A percentile compares a stretch with the other conserved stretches of the same genome.
Conservation (phyloP, 2,329 filamentous ascomycete genomes). For the Penicillium verrucosum region DNA sequence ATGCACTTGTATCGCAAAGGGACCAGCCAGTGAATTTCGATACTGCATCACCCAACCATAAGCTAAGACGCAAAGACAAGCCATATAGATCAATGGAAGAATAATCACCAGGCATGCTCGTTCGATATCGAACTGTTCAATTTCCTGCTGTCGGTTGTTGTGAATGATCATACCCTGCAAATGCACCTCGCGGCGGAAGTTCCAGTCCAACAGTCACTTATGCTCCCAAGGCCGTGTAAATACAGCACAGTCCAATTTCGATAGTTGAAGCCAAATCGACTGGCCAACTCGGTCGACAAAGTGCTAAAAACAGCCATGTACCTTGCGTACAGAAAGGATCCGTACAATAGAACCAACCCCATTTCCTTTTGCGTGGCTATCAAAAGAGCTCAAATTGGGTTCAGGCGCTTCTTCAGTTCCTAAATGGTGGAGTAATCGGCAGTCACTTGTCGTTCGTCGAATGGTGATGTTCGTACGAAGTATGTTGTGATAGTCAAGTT, state of each 20-base stretch:
- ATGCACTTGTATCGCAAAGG: constrained; percentile 33
- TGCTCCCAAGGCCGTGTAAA: constrained; percentile 19
- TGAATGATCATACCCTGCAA: constrained; percentile 46
- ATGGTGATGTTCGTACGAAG: constrained; percentile 5
- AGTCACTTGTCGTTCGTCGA: background rate
- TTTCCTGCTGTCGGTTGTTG: constrained; percentile 48
- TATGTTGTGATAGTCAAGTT: constrained; percentile 40
- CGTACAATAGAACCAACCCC: constrained; percentile 34
- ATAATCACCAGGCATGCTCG: constrained; percentile 34
- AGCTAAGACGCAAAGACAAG: constrained; percentile 26
- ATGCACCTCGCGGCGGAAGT: constrained; percentile 62
- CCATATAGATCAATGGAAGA: constrained; percentile 31
- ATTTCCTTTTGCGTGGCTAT: constrained; percentile 36
- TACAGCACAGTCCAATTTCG: constrained; percentile 25
- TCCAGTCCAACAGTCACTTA: constrained; percentile 61
- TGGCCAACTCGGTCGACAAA: constrained; percentile 43
- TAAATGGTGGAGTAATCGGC: constrained; percentile 12
- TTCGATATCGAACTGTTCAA: constrained; percentile 53
- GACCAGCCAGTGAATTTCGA: constrained; percentile 30
- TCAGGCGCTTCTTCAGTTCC: constrained; percentile 15
- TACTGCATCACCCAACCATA: constrained; percentile 42
- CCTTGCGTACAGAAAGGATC: constrained; percentile 42
- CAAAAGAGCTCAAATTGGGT: constrained; percentile 24
- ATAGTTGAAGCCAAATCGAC: constrained; percentile 21
- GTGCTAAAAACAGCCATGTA: constrained; percentile 46